These are phyloP conservation scores for Wickerhamomyces ciferrii DNA, from an alignment of 805 yeast species.

Conservation along the genomic window DNA sequence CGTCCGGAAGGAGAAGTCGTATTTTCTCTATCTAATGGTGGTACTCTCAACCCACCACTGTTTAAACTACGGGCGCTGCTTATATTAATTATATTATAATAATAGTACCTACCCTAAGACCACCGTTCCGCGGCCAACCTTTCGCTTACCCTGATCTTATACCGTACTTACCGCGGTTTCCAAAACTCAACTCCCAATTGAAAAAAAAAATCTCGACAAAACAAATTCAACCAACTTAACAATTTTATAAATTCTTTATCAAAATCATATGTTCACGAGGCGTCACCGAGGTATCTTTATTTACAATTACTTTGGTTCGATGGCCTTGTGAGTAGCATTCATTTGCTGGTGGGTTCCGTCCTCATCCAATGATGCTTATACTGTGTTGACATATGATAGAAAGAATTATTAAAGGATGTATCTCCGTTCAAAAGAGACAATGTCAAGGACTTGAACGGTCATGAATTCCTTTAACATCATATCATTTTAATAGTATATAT, in stretches of 20 bases:
- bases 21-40: too few relatives aligned
- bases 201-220: background rate
- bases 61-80: too few relatives aligned
- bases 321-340: background rate
- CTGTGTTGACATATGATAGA: constrained; percentile 7
- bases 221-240: background rate
- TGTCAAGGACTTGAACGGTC: constrained; percentile 12
- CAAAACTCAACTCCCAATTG: too few relatives aligned
- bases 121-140: too few relatives aligned
- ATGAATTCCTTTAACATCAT: constrained; percentile 12
- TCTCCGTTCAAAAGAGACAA: constrained; percentile 10
- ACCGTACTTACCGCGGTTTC: too few relatives aligned
- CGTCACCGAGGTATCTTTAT: background rate
- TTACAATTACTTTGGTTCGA: background rate
- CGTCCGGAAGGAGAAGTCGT: too few relatives aligned
- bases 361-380: background rate
- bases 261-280: background rate
- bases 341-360: background rate
- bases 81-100: too few relatives aligned
- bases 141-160: too few relatives aligned
- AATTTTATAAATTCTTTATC: background rate
- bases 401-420: constrained; percentile 7
- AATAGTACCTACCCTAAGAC: too few relatives aligned
- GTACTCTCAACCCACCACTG: too few relatives aligned
- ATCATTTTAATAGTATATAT: background rate